Evolutionary conservation across 176 grass and related monocot species (phyloP).

Genomic region (Hsuehochloa calcarea): DNA sequence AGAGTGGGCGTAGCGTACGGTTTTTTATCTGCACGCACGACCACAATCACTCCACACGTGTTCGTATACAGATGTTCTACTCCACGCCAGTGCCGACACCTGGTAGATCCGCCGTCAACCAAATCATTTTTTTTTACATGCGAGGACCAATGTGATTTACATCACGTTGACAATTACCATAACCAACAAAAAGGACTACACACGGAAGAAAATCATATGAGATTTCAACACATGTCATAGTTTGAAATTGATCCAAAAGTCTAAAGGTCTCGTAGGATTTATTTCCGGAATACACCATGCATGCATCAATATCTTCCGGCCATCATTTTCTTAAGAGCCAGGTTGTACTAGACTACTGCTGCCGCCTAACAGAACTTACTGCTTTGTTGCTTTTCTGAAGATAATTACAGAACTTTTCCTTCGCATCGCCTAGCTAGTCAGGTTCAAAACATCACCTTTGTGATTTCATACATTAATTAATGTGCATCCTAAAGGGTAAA

Average conservation of each 20-base stretch:
- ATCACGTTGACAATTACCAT: constrained; percentile 11
- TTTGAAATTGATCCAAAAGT: no score
- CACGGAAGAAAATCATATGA: no score
- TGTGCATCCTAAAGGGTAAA: no score
- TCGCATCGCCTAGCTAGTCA: neutral
- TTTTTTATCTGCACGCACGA: neutral
- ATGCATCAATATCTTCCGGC: neutral
- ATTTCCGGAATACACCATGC: neutral
- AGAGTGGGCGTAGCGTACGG: neutral
- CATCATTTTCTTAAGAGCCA: constrained; percentile 21
- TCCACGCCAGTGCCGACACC: neutral
- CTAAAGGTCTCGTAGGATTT: no score
- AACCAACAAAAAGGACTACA: neutral
- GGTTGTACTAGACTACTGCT: neutral
- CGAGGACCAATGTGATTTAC: constrained; percentile 4
- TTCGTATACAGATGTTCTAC: neutral
- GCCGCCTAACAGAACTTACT: neutral
- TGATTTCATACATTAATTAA: no score
- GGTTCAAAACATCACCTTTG: no score
- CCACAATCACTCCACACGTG: neutral
- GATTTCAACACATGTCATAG: no score
- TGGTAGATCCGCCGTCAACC: neutral
- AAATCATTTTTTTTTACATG: neutral
- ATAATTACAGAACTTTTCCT: neutral
- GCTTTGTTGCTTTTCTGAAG: neutral